Evolutionary conservation across 495 filamentous ascomycete genomes (phyloP), one percentile per base, ranked within the genome.

Genomic region (Hypoxylon lenormandii): DNA sequence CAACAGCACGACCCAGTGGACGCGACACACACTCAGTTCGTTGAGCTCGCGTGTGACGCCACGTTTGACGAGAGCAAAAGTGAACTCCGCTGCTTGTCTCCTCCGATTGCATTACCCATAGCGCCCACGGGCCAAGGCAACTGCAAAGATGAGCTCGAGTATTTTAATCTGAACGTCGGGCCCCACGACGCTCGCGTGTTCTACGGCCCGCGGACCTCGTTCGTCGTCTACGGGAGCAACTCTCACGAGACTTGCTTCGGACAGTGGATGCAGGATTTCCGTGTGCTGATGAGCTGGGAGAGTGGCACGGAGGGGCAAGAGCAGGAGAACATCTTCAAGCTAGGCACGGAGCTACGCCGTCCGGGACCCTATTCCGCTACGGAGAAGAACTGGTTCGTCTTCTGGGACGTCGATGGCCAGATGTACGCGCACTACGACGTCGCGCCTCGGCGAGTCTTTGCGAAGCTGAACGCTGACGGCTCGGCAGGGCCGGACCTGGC

Each of bases 301-400:
- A 21, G 48, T 19, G 70, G 71, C 23, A 28, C 50, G 13, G 59
- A 68, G 13, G 15, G 5, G 19, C 23, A 48, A 15, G 38, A 54
- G 12, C 15, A 36, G 15, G 49, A 63, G 16, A 22, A 4, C 0
- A 16, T 26, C 8, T 86, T 84, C 60, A 63, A 67, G 0, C 38
- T 54, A 13, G 78, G 74, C 1, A 83, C 78, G 0, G 84, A 86
- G 64, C 68, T 87, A 7, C 79, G 80, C 33, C 77, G 84, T 0
- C 83, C 83, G 2, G 37, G 30, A 4, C 75, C 79, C 2, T 81
- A 72, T 54, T 45, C 49, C 5, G 23, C 65, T 6, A 38, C 86
- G 4, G 84, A 87, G 72, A 86, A 86, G 80, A 86, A 87, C 62
- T 87, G 78, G 77, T 86, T 87, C 40, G 21, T 83, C 7, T 87